A percentile compares a stretch with the other conserved stretches of the same genome.
Evolutionary conservation across 345 rosid genomes (phyloP).

Genomic region (Syzygium aromaticum): DNA sequence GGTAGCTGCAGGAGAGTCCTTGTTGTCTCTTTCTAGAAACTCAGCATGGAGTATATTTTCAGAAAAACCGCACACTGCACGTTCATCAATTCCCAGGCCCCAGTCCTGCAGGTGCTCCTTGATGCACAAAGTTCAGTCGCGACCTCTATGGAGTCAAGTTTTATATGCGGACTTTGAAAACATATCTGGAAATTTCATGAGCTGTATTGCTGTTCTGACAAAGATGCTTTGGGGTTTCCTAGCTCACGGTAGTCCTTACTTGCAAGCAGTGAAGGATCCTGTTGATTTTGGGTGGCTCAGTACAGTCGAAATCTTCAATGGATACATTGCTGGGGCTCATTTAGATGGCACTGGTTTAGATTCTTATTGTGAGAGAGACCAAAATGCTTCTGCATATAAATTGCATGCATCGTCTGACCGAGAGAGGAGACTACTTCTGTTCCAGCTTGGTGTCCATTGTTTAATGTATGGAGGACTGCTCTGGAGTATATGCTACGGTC

Average conservation of each 20-base stretch:
- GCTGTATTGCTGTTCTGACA: slow-evolving; percentile 29
- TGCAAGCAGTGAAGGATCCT: slow-evolving; percentile 34
- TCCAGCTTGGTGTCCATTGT: slow-evolving; percentile 60
- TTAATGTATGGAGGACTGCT: slow-evolving; percentile 38
- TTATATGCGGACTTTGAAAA: slow-evolving; percentile 15
- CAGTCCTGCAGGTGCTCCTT: slow-evolving; percentile 42
- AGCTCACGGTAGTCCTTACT: slow-evolving; percentile 20
- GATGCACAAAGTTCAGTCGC: slow-evolving; percentile 10
- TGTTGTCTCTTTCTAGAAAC: slow-evolving; percentile 32
- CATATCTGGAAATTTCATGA: slow-evolving; percentile 18
- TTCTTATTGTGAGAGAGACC: neutral
- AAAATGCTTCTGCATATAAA: slow-evolving; percentile 1
- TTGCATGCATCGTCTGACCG: slow-evolving; percentile 6
- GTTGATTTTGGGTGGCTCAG: slow-evolving; percentile 28
- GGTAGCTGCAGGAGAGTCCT: slow-evolving; percentile 60
- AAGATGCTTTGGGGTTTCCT: slow-evolving; percentile 43
- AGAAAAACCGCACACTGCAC: neutral
- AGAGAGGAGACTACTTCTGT: slow-evolving; percentile 10
- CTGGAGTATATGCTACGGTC: slow-evolving; percentile 37
- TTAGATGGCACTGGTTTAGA: neutral
- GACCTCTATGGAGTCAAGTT: slow-evolving; percentile 1
- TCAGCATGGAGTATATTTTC: slow-evolving; percentile 15
- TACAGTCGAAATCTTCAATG: neutral
- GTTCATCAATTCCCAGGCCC: slow-evolving; percentile 6
- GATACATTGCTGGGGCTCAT: neutral